These are phyloP conservation scores for Pleurotus ostreatus DNA, from an alignment of 768 basidiomycete species.

Conservation along the genomic window DNA sequence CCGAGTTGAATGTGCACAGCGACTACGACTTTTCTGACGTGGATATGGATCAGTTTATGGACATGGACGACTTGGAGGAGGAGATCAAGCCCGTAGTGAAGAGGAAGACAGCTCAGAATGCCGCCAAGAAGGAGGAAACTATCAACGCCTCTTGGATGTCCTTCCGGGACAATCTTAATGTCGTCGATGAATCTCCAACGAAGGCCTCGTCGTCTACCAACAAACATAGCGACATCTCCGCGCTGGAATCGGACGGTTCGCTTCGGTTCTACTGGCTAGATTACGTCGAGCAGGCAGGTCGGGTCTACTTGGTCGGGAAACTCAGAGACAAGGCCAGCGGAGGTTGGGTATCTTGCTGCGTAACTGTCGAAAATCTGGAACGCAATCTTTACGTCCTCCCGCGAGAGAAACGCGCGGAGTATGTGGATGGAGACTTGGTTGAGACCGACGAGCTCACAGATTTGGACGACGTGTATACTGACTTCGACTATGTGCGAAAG, in stretches of 20 bases:
- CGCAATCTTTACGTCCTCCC: conserved; percentile 91
- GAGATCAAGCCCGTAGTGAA: conserved; percentile 24
- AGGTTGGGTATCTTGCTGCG: conserved; percentile 79
- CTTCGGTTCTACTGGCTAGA: conserved; percentile 96
- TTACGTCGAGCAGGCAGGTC: conserved; percentile 83
- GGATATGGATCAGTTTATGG: conserved; percentile 59
- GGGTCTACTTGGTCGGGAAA: conserved; percentile 88
- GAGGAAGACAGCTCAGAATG: conserved; percentile 20
- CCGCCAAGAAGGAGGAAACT: conserved; percentile 43
- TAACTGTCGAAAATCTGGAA: conserved; percentile 81
- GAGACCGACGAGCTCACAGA: conserved; percentile 77
- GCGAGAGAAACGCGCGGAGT: conserved; percentile 57
- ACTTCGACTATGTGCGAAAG: conserved; percentile 77
- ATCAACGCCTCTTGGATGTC: conserved; percentile 64
- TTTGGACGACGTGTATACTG: conserved; percentile 68
- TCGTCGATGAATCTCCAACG: conserved; percentile 59
- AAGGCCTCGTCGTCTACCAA: conserved; percentile 30
- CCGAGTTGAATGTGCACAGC: conserved; percentile 55
- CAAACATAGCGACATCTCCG: conserved; percentile 42
- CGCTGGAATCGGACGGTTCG: conserved; percentile 80
- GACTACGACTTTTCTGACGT: conserved; percentile 50
- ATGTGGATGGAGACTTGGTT: conserved; percentile 53
- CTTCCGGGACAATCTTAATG: conserved; percentile 67
- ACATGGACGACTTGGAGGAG: conserved; percentile 50
- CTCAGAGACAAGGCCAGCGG: conserved; percentile 71